Conservation (phyloP, 2,329 filamentous ascomycete species). For the Magnaporthiopsis poae region DNA sequence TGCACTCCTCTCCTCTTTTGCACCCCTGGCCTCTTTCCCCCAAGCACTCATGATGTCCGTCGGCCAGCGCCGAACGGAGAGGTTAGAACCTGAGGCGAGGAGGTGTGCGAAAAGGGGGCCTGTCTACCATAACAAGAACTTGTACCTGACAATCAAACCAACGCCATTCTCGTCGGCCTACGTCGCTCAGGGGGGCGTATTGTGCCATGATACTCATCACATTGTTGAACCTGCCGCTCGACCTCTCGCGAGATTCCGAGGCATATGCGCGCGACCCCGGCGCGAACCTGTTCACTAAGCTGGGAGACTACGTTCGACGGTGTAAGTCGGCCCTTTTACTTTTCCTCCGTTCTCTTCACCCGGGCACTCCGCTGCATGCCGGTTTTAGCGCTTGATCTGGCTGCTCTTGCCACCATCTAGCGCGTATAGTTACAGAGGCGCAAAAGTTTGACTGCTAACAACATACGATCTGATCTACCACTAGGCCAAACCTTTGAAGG, state of each 20-base stretch:
- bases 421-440: background rate
- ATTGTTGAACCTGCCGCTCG: conserved; percentile 71
- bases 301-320: conserved; percentile 69
- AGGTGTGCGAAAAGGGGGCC: too few relatives aligned
- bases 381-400: background rate
- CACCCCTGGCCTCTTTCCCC: background rate
- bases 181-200: conserved; percentile 65
- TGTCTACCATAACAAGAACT: background rate
- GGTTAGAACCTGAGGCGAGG: too few relatives aligned
- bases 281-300: conserved; percentile 55
- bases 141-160: background rate
- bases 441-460: background rate
- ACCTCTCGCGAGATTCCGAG: conserved; percentile 63
- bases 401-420: background rate
- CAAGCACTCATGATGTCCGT: background rate
- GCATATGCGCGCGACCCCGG: conserved; percentile 52
- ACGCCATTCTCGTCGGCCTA: background rate
- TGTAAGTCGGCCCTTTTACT: conserved; percentile 48
- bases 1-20: too few relatives aligned
- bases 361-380: too few relatives aligned
- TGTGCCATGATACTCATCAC: conserved; percentile 79
- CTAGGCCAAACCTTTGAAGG: conserved; percentile 87
- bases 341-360: background rate
- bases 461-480: background rate
- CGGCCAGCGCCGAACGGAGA: too few relatives aligned